These are phyloP conservation scores for Ramicandelaber brevisporus DNA, from an alignment of 192 early-diverging fungal genomes.

Conservation along the genomic window DNA sequence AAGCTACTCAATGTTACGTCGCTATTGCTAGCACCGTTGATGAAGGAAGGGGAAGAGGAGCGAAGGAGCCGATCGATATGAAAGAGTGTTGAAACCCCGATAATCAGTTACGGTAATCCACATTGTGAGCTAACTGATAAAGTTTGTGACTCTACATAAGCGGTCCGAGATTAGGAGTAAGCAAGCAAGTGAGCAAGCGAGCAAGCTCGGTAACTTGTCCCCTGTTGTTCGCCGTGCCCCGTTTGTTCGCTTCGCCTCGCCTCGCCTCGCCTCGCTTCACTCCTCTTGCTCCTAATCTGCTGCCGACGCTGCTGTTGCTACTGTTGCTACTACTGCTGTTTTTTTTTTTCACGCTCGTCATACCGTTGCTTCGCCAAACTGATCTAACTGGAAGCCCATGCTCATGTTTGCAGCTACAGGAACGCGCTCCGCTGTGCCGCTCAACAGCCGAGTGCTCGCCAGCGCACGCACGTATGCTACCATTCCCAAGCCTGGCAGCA, in stretches of 20 bases:
- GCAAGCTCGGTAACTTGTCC: too few species aligned
- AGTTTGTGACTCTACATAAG: too few species aligned
- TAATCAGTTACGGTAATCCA: too few species aligned
- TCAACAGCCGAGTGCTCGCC: neutral
- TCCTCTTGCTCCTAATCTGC: neutral
- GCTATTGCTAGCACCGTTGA: too few species aligned
- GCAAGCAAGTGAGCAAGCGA: too few species aligned
- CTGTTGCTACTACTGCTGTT: neutral
- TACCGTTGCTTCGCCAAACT: neutral
- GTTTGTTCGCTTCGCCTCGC: neutral
- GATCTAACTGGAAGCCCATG: neutral
- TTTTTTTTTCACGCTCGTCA: neutral
- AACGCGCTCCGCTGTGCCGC: neutral
- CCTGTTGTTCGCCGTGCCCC: too few species aligned
- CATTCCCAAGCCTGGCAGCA: conserved; percentile 21
- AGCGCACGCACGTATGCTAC: conserved; percentile 11
- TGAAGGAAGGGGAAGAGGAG: too few species aligned
- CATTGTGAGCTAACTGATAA: too few species aligned
- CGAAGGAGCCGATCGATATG: too few species aligned
- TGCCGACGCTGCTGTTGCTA: neutral
- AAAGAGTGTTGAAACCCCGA: too few species aligned
- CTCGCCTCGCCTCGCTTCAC: neutral
- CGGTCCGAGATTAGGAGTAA: too few species aligned
- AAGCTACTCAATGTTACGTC: too few species aligned
- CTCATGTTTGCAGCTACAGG: neutral